Base-by-base conservation (phyloP, 306 rosid genomes). In the Trifolium dubium region DNA sequence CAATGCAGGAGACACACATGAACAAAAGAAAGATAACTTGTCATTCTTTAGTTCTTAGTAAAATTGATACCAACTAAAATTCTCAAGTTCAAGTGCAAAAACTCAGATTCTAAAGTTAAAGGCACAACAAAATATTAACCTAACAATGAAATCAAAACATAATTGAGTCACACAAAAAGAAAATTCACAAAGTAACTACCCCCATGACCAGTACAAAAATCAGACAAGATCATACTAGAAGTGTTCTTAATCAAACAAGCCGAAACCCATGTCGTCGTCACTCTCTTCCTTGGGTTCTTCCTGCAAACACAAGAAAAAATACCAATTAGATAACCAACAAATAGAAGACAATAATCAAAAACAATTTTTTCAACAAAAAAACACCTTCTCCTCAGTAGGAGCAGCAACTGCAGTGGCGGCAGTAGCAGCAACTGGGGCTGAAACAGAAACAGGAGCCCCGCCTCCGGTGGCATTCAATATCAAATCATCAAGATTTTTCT, bases 221-320 rank as follows among this genome's bases (percentile, higher is more conserved):
- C 4, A 17, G 15, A 63, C 49, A 6, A 55, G 49, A 60, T 55
- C 60, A 63, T 35, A 64, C 32, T 32, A 17, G 28, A 67, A 46
- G 39, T 75, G 67, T 67, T 49, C 79, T 89, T 86, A 88, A 71
- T 88, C 92, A 17, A 88, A 88, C 83, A 88, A 78, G 74, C 86
- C 77, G 85, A 88, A 88, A 44, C 92, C 92, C 87, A 88, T 86
- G 64, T 88, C 92, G 0, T 84, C 90, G 0, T 88, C 92, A 80
- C 92, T 86, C 79, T 86, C 92, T 65, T 88, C 92, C 82, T 84
- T 67, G 12, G 92, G 71, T 59, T 86, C 92, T 60, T 83, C 88
- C 92, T 88, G 84, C 3, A 72, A 59, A 10, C 43, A 7, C 47
- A 77, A 61, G 29, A 15, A 50, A 40, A 64, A 37, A 32, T 5